These are phyloP conservation scores for Trichoderma asperelloides DNA, from an alignment of 495 filamentous ascomycete genomes.

Conservation along the genomic window DNA sequence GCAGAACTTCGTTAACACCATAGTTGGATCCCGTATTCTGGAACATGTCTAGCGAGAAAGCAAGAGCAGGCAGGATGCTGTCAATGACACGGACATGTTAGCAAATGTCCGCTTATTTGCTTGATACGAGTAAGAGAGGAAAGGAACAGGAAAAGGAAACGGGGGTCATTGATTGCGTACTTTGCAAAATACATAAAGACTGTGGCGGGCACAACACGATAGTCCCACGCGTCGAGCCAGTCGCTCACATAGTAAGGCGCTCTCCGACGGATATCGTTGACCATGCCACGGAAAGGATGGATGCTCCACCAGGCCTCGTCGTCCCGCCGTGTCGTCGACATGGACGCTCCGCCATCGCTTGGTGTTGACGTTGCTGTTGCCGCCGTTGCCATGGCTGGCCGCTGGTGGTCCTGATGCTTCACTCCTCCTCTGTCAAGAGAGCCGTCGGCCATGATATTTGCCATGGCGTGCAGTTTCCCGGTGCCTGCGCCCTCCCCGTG, in stretches of 20 bases:
- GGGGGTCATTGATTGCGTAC: conserved; percentile 33
- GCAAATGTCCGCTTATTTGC: conserved; percentile 8
- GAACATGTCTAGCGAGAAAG: conserved; percentile 81
- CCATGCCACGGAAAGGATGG: conserved; percentile 56
- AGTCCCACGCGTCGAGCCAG: conserved; percentile 78
- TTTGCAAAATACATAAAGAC: conserved; percentile 90
- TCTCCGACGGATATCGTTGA: conserved; percentile 62
- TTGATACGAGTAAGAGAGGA: too few species aligned
- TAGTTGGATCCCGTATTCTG: conserved; percentile 70
- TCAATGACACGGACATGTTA: conserved; percentile 11
- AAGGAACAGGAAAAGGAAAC: background rate
- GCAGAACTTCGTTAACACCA: conserved; percentile 76
- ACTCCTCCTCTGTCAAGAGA: background rate
- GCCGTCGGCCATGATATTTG: background rate
- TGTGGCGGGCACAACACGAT: conserved; percentile 70
- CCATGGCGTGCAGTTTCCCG: background rate
- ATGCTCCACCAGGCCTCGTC: conserved; percentile 49
- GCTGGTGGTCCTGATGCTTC: background rate
- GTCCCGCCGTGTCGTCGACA: background rate
- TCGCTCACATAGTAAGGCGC: conserved; percentile 70
- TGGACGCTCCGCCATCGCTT: background rate
- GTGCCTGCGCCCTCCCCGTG: background rate
- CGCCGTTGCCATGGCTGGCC: background rate
- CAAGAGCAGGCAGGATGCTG: conserved; percentile 73
- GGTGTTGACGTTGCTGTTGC: background rate